Evolutionary conservation across 805 yeast genomes (phyloP), one percentile per base, ranked within the genome.

Genomic region (Monosporozyma servazzii): DNA sequence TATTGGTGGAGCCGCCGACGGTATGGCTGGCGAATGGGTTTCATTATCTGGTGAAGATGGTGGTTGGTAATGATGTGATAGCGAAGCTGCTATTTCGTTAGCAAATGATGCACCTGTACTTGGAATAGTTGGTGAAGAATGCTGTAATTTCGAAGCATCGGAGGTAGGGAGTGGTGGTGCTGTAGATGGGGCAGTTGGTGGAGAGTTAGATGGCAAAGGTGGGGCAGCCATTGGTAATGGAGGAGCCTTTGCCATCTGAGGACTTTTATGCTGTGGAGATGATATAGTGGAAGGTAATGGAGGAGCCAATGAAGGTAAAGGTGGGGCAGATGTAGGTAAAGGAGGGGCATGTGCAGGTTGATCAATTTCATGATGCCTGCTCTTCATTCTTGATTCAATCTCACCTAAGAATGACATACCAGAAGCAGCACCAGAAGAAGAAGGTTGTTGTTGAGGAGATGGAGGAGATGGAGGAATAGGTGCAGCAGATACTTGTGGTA

Each of bases 401-500:
- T 65, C 69, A 40, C 58, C 57, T 31, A 65, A 48, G 47, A 65
- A 64, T n/a, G 68, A 63, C 57, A 59, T 56, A 8, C 61, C 60
- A 8, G 52, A 50, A 8, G 53, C 52, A 21, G 50, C 56, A 15
- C 50, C 47, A n/a, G 65, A 57, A 39, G 54, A 45, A 18, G 63
- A 45, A 11, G 60, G 51, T 36, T 63, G 51, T 25, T 25, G 5
- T 7, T 25, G 27, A 55, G 41, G 23, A 9, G 31, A 30, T 18
- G 52, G 56, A 15, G 52, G 45, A n/a, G 60, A 52, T 31, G 63
- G 51, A 54, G 66, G 54, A 17, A 52, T 47, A 2, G 60, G 42
- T 5, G 58, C 48, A 15, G 53, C 47, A 3, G 60, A 43, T 4
- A 58, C 46, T 9, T 56, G 52, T 8, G 55, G n/a, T 13, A 25